Conservation (phyloP, 129 eudicot genomes). For the Centella asiatica region DNA sequence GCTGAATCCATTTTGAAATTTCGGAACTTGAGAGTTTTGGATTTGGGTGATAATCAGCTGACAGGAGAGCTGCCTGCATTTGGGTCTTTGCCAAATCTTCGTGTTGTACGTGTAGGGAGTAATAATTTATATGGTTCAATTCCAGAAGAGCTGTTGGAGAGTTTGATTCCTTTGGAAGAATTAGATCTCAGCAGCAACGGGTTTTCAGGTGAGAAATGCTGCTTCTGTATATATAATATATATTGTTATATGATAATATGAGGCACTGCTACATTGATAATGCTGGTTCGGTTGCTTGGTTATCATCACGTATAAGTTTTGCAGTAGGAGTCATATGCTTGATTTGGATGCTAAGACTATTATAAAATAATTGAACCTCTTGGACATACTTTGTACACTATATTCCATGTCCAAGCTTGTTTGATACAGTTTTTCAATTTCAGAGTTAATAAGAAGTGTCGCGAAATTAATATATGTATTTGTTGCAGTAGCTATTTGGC, state of each 20-base stretch:
- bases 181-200: conserved; percentile 93
- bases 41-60: conserved; percentile 66
- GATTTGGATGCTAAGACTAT: no score
- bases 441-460: not conserved
- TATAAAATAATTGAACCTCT: no score
- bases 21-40: conserved; percentile 74
- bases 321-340: no score
- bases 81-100: conserved; percentile 52
- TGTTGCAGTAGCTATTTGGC: no score
- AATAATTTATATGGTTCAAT: conserved; percentile 65
- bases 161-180: conserved; percentile 50
- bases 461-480: no score
- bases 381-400: not conserved
- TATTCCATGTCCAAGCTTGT: not conserved
- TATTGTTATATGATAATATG: no score
- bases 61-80: conserved; percentile 71
- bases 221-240: not conserved
- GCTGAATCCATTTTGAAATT: conserved; percentile 43
- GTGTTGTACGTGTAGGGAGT: conserved; percentile 49
- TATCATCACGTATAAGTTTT: no score
- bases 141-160: conserved; percentile 62
- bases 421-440: not conserved
- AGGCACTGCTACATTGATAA: no score
- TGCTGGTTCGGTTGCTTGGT: no score
- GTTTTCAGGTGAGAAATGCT: conserved; percentile 64